Base-by-base conservation (phyloP, 345 rosid genomes). In the Citrus maxima region DNA sequence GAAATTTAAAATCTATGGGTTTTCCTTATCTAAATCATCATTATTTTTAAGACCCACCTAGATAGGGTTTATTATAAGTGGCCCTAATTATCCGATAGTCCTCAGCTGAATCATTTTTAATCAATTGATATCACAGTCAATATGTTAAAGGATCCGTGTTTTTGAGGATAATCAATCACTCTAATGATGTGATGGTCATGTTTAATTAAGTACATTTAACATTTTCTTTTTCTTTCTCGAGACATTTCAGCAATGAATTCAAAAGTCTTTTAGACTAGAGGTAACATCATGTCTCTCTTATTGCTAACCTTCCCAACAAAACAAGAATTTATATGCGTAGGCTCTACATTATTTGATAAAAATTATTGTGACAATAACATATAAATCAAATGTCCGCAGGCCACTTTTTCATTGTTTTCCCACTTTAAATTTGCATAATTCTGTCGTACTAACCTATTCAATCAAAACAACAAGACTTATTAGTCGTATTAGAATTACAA, bases 161-260 rank as follows among this genome's bases (percentile, higher is more conserved):
- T 81, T 42, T n/a, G 64, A 71, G 64, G 72, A 77, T 73, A 75
- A 75, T 51, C 74, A 70, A 66, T 77, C 67, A 37, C 51, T 27
- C 35, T 9, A 70, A 75, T 75, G 76, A 75, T 80, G 79, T 49
- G 77, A 78, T 78, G 14, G 35, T 56, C n/a, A 64, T 54, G 40
- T 22, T 19, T 70, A 70, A 60, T 19, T 70, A 61, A 60, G 68
- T 78, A 70, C 63, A 42, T 55, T 69, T 59, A 24, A 24, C 13
- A 4, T 68, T 13, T 58, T 9, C 21, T 37, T 34, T 67, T 34
- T 28, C 16, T 12, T 37, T 55, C 22, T 16, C 7, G 25, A 18
- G 24, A 65, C 9, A 73, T 49, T 70, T 6, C 13, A 27, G 34
- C 60, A 49, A 32, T 58, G 34, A 71, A 54, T 71, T 71, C 34